phyloP scores from a whole-genome alignment of 345 rosid genomes.

The Rubroshorea leprosula region DNA sequence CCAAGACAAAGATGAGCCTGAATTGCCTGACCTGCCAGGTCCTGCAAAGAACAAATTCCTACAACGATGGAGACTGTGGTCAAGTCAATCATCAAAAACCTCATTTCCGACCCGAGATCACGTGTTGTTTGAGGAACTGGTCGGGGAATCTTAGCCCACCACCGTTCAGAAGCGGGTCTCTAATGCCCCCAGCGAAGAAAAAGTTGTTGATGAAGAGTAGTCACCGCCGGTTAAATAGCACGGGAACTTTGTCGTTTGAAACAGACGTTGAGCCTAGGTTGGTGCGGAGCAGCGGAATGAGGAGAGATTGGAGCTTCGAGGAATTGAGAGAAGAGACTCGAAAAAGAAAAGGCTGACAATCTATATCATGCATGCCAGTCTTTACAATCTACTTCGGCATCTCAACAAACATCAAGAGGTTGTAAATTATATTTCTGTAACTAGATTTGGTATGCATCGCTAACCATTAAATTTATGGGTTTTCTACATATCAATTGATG shows the following conservation, averaged over 20 bases:
- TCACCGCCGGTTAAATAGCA: conserved; percentile 34
- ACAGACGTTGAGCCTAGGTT: conserved; percentile 44
- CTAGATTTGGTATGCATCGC: no score
- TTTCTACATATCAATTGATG: no score
- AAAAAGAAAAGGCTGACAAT: no score
- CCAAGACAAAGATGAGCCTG: conserved; percentile 51
- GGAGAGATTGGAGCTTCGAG: conserved; percentile 98
- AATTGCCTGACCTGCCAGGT: conserved; percentile 56
- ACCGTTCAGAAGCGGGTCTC: conserved; percentile 19
- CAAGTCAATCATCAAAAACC: background rate
- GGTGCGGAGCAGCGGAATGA: conserved; percentile 73
- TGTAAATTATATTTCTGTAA: no score
- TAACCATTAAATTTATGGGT: no score
- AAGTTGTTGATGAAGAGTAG: conserved; percentile 25
- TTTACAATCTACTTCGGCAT: no score
- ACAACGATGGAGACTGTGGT: conserved; percentile 12
- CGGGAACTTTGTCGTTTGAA: conserved; percentile 22
- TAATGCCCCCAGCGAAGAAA: conserved; percentile 10
- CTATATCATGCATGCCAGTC: no score
- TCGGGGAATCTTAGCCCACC: conserved; percentile 33
- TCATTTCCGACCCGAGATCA: background rate
- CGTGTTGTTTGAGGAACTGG: conserved; percentile 34
- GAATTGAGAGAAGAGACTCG: conserved; percentile 33
- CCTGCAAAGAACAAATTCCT: conserved; percentile 29
- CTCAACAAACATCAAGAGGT: no score